phyloP scores from a whole-genome alignment of 2,329 filamentous ascomycete species.

The Diaporthe citrichinensis region DNA sequence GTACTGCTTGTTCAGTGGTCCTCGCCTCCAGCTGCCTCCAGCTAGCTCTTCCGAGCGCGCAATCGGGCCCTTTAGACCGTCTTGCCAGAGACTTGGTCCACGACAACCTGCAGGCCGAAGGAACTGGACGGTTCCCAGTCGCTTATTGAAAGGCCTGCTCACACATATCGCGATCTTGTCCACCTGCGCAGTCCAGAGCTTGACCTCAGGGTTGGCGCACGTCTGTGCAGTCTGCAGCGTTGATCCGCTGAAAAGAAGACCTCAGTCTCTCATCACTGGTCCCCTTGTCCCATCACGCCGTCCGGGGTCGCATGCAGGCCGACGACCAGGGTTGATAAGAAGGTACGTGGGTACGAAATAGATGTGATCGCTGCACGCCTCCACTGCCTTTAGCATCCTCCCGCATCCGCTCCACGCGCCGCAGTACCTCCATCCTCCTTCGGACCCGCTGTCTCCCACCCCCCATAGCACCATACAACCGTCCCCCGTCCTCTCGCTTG shows the following conservation, averaged over 20 bases:
- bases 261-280: slow-evolving; percentile 31
- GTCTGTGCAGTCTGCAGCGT: slow-evolving; percentile 30
- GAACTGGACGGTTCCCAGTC: slow-evolving; percentile 3
- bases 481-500: slow-evolving; percentile 32
- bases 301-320: slow-evolving; percentile 24
- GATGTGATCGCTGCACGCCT: slow-evolving; percentile 39
- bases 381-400: slow-evolving; percentile 38
- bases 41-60: slow-evolving; percentile 9
- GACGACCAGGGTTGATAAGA: slow-evolving; percentile 15
- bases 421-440: slow-evolving; percentile 33
- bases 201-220: slow-evolving; percentile 26
- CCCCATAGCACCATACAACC: slow-evolving; percentile 15
- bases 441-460: slow-evolving; percentile 30
- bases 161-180: neutral
- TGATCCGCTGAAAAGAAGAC: slow-evolving; percentile 15
- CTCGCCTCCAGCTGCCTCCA: slow-evolving; percentile 13
- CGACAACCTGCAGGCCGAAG: slow-evolving; percentile 16
- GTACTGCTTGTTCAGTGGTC: slow-evolving; percentile 16
- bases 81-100: slow-evolving; percentile 8
- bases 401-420: slow-evolving; percentile 37
- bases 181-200: slow-evolving; percentile 4
- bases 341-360: slow-evolving; percentile 28
- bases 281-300: slow-evolving; percentile 23
- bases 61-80: neutral
- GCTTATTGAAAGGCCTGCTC: neutral